These are phyloP conservation scores for Aspergillus sp. DNA, from an alignment of 2,329 filamentous ascomycete species.

Conservation along the genomic window DNA sequence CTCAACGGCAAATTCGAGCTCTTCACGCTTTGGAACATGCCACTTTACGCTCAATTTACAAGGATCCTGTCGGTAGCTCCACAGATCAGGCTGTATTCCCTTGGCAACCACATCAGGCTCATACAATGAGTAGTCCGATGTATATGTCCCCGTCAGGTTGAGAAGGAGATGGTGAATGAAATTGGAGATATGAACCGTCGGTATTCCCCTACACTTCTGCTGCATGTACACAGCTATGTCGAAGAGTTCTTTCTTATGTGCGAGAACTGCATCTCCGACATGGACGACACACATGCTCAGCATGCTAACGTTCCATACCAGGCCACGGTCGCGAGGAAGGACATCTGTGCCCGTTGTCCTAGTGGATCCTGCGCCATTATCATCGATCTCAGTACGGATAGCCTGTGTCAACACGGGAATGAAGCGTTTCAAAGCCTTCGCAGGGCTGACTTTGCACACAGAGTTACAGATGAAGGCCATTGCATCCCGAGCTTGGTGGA, in stretches of 20 bases:
- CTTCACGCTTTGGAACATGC: constrained; percentile 79
- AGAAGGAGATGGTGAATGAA: constrained; percentile 95
- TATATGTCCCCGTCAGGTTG: constrained; percentile 92
- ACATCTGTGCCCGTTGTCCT: constrained; percentile 92
- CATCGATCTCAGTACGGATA: constrained; percentile 94
- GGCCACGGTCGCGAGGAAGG: constrained; percentile 82
- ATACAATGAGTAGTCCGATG: constrained; percentile 83
- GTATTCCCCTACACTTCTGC: constrained; percentile 87
- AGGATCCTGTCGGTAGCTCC: constrained; percentile 77
- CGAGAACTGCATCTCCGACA: constrained; percentile 84
- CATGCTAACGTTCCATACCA: constrained; percentile 97
- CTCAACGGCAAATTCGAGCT: constrained; percentile 85
- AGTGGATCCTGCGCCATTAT: constrained; percentile 93
- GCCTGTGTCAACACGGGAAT: constrained; percentile 87
- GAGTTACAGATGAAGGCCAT: constrained; percentile 99
- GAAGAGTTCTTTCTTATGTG: constrained; percentile 85
- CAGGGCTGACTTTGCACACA: constrained; percentile 90
- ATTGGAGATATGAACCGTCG: constrained; percentile 95
- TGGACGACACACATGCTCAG: constrained; percentile 98
- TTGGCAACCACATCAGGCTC: constrained; percentile 72
- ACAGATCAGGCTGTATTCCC: constrained; percentile 76
- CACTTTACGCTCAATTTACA: constrained; percentile 80
- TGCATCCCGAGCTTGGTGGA: constrained; percentile 93
- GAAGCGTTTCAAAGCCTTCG: constrained; percentile 88
- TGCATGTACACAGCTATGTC: constrained; percentile 96